Percentiles rank a stretch among this genome's conserved stretches.
Evolutionary conservation across 2,329 filamentous ascomycete genomes (phyloP).

Genomic region (Penicillium sp.): DNA sequence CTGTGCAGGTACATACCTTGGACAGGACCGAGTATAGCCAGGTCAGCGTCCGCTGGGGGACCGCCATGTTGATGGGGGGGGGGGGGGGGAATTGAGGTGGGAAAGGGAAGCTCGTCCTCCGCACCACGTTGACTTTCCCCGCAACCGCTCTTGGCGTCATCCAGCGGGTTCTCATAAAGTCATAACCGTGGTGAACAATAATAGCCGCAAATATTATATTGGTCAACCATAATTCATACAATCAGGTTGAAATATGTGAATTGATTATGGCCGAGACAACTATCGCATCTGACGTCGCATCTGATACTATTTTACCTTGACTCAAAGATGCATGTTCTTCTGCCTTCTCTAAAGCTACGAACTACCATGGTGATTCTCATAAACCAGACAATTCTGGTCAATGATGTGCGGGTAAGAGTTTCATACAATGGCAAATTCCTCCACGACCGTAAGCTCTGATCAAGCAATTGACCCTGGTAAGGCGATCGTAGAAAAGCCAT

Average conservation of each 20-base stretch:
- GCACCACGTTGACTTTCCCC: slow-evolving; percentile 20
- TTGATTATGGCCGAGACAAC: too few relatives aligned
- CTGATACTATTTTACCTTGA: too few relatives aligned
- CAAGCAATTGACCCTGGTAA: too few relatives aligned
- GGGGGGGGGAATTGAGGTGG: neutral
- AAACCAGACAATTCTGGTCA: too few relatives aligned
- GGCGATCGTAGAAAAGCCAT: too few relatives aligned
- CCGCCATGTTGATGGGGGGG: slow-evolving; percentile 53
- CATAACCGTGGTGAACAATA: neutral
- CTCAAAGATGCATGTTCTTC: too few relatives aligned
- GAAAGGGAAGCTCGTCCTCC: slow-evolving; percentile 2
- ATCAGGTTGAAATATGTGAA: neutral
- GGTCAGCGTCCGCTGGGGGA: slow-evolving; percentile 88
- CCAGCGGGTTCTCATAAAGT: slow-evolving; percentile 20
- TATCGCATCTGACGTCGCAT: too few relatives aligned
- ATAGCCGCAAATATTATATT: neutral
- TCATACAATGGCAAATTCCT: too few relatives aligned
- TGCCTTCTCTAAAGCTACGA: too few relatives aligned
- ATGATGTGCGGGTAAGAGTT: too few relatives aligned
- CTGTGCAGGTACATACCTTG: slow-evolving; percentile 58
- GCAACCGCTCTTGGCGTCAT: slow-evolving; percentile 21
- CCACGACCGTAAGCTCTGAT: too few relatives aligned
- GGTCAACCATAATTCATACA: neutral
- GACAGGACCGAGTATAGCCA: slow-evolving; percentile 94
- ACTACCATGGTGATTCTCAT: too few relatives aligned